Base-by-base conservation (phyloP, 2,329 filamentous ascomycete genomes). In the Ilyonectria sp. region DNA sequence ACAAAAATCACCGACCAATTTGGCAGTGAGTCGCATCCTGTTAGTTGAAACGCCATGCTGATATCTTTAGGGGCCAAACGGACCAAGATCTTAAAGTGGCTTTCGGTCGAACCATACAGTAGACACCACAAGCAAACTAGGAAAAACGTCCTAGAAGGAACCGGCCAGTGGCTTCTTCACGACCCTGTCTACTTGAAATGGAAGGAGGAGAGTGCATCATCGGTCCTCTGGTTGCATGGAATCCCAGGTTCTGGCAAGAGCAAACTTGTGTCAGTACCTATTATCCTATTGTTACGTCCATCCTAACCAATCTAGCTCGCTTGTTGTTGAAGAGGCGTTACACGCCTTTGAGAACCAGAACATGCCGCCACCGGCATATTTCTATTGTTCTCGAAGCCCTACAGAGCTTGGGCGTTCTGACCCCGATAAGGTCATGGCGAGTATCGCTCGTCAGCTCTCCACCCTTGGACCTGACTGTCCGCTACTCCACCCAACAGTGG, bases 301-400 rank as follows among this genome's bases (percentile, higher is more conserved):
- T 4, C 46, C 60, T 63, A 63, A 63, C 13, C 40, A 26, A 13
- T 29, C 19, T 19, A 63, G 60, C 11, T 56, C 40, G 4, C 26
- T 63, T 4, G 60, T 50, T 50, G 26, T 63, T 15, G 52, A 63
- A 13, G 52, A 55, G 11, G 43, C 60, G 11, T 7, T 13, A 10
- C 6, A 47, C 2, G 60, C 50, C 6, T 62, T 49, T 40, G 3
- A 26, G n/a, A n/a, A 29, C n/a, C 37, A 56, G 9, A 17, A 62
- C 21, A 19, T 26, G 5, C 50, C 59, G 13, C 35, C 49, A 23
- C 59, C 59, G 35, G 50, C 35, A 2, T 62, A 47, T 35, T 62
- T 62, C 46, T 62, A 62, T 23, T 62, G 49, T 33, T 62, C 59
- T 6, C 59, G 59, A 35, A 62, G 47, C 35, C 17, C 49, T 29